Conservation (phyloP, 1,284 basidiomycete genomes). For the Apiotrichum sp. region DNA sequence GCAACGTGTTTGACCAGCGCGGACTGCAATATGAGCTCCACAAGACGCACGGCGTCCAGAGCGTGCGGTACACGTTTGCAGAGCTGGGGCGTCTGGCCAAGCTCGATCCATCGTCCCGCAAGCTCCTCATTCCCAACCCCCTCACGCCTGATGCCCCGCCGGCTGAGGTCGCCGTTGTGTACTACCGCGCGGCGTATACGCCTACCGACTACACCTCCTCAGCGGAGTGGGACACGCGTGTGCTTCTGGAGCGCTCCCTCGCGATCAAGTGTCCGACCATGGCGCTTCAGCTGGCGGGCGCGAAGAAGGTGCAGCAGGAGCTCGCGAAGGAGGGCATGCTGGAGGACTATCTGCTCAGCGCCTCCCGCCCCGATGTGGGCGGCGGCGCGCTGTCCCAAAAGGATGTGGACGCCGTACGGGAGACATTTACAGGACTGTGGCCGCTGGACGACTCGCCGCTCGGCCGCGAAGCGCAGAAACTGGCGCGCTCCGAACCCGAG, state of each 20-base stretch:
- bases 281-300: constrained; percentile 85
- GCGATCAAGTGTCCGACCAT: constrained; percentile 93
- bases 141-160: constrained; percentile 31
- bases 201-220: constrained; percentile 70
- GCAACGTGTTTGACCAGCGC: constrained; percentile 95
- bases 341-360: constrained; percentile 59
- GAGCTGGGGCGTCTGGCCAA: constrained; percentile 56
- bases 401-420: constrained; percentile 54
- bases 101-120: constrained; percentile 48
- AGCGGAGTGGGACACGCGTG: constrained; percentile 63
- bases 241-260: constrained; percentile 65
- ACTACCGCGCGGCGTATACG: constrained; percentile 82
- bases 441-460: constrained; percentile 48
- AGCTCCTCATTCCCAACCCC: constrained; percentile 50
- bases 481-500: constrained; percentile 55
- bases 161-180: constrained; percentile 72
- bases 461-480: constrained; percentile 51
- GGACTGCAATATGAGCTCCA: constrained; percentile 74
- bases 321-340: constrained; percentile 68
- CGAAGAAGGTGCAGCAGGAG: constrained; percentile 93
- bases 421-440: constrained; percentile 77
- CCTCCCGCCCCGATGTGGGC: constrained; percentile 41
- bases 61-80: constrained; percentile 68
- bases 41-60: constrained; percentile 63
- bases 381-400: constrained; percentile 44